phyloP scores from a whole-genome alignment of 345 rosid species.

The Excoecaria cochinchinensis region DNA sequence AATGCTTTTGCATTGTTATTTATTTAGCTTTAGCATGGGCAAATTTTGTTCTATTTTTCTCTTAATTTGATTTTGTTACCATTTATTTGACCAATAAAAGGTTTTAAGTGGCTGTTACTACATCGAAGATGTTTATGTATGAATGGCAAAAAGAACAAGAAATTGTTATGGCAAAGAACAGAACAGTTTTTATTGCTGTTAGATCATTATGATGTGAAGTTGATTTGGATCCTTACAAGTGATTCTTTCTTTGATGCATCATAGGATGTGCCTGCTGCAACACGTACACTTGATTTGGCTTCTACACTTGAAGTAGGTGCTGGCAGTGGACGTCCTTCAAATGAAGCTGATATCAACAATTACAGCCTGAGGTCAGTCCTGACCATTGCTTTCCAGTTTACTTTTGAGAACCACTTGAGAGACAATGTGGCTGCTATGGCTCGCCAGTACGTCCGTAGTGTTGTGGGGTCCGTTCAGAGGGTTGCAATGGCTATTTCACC shows the following conservation, averaged over 20 bases:
- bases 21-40: too few relatives aligned
- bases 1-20: background rate
- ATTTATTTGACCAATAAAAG: too few relatives aligned
- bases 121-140: background rate
- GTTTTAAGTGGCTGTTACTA: background rate
- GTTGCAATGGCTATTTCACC: constrained; percentile 96
- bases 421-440: constrained; percentile 97
- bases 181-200: background rate
- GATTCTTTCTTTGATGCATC: constrained; percentile 2
- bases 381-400: constrained; percentile 91
- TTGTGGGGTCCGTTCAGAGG: constrained; percentile 93
- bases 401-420: constrained; percentile 73
- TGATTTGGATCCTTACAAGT: background rate
- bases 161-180: background rate
- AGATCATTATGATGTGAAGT: background rate
- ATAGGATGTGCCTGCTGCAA: constrained; percentile 61
- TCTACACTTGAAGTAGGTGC: constrained; percentile 74
- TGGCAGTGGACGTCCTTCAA: constrained; percentile 53
- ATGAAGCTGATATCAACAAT: constrained; percentile 51
- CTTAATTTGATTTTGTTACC: too few relatives aligned
- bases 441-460: constrained; percentile 81
- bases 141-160: background rate
- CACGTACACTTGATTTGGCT: constrained; percentile 88
- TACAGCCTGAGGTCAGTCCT: constrained; percentile 78
- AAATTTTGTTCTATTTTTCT: too few relatives aligned